Conservation (phyloP, 352 stramenopile species). For the Globisporangium abappressorium region DNA sequence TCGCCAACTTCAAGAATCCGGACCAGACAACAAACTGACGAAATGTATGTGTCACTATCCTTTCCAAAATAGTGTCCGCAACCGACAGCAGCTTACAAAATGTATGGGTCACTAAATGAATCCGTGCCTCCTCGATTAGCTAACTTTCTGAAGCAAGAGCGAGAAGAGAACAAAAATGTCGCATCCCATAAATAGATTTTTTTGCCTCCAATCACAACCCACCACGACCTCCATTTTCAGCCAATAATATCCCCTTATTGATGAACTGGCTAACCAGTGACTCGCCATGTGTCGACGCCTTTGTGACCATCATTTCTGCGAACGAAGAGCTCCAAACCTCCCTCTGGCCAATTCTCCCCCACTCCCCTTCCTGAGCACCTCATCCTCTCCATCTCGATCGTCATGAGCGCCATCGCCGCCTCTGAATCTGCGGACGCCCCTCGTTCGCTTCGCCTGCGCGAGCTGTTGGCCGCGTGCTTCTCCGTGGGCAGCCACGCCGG, state of each 20-base stretch:
- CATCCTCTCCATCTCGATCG: neutral
- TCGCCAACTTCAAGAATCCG: constrained; percentile 1
- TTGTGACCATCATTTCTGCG: constrained; percentile 4
- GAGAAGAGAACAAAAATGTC: neutral
- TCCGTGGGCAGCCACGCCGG: constrained; percentile 49
- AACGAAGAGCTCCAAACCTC: constrained; percentile 3
- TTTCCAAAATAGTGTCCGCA: neutral
- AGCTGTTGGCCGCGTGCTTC: constrained; percentile 59
- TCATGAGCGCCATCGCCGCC: constrained; percentile 6
- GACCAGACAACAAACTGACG: neutral
- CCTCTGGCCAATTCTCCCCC: neutral
- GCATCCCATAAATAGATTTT: neutral
- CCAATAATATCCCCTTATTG: neutral
- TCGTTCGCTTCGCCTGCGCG: constrained; percentile 24
- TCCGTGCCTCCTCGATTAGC: neutral
- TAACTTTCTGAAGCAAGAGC: constrained; percentile 6
- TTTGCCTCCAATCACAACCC: neutral
- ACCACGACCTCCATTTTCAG: neutral
- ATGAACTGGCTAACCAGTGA: constrained; percentile 1
- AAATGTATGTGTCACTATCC: neutral
- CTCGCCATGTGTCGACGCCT: constrained; percentile 7
- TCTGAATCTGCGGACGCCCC: constrained; percentile 12
- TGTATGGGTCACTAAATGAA: neutral
- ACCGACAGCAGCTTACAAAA: too few relatives aligned
- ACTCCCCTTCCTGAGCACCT: neutral